A percentile compares a stretch with the other conserved stretches of the same genome.
phyloP scores from a whole-genome alignment of 2,329 filamentous ascomycete species.

The Exophiala mesophila region DNA sequence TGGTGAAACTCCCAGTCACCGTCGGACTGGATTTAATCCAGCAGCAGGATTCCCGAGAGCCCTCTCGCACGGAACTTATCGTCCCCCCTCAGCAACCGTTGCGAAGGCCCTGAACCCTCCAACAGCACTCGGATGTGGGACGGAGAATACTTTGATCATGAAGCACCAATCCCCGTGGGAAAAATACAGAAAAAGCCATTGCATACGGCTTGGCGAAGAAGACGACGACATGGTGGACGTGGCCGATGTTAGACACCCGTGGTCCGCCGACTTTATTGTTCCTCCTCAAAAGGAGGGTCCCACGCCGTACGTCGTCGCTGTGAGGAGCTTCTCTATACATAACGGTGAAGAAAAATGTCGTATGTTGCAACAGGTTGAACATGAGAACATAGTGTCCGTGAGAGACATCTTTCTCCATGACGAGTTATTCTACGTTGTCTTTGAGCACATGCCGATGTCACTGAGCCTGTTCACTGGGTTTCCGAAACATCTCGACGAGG shows the following conservation, averaged over 20 bases:
- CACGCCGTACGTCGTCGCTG: too few relatives aligned
- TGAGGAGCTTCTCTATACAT: slow-evolving; percentile 9
- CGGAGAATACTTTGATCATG: slow-evolving; percentile 1
- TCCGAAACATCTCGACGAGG: slow-evolving; percentile 19
- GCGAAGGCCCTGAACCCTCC: neutral
- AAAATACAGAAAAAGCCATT: slow-evolving; percentile 1
- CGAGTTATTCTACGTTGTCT: slow-evolving; percentile 14
- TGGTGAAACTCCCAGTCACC: too few relatives aligned
- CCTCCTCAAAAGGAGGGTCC: slow-evolving; percentile 4
- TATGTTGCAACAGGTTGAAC: slow-evolving; percentile 5
- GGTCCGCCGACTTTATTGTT: slow-evolving; percentile 2
- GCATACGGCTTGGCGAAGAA: slow-evolving; percentile 28
- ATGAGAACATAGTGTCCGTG: slow-evolving; percentile 17
- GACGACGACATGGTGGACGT: slow-evolving; percentile 32
- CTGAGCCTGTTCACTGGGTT: slow-evolving; percentile 23
- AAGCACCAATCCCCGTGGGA: slow-evolving; percentile 3
- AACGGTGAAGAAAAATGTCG: slow-evolving; percentile 13
- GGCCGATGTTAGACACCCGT: slow-evolving; percentile 18
- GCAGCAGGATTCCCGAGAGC: too few relatives aligned
- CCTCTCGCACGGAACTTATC: too few relatives aligned
- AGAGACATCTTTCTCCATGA: slow-evolving; percentile 11
- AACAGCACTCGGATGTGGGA: slow-evolving; percentile 1
- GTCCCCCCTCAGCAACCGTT: too few relatives aligned
- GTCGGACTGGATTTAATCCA: too few relatives aligned
- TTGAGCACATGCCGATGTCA: slow-evolving; percentile 16